These are phyloP conservation scores for Gelatoporia subvermispora DNA, from an alignment of 768 basidiomycete species.

Conservation along the genomic window DNA sequence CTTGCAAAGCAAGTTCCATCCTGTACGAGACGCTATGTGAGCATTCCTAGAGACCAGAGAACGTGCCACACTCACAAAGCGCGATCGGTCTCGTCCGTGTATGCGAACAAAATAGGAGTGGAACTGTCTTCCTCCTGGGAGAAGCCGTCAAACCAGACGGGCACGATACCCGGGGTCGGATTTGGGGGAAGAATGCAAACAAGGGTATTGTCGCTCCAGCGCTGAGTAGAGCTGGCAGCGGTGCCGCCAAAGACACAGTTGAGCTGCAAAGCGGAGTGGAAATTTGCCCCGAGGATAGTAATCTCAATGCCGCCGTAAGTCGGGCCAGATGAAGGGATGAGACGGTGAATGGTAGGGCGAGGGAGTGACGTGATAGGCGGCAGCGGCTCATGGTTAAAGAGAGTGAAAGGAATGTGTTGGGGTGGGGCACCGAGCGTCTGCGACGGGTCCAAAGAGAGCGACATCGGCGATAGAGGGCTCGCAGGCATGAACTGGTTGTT, in stretches of 20 bases:
- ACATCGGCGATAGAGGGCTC: neutral
- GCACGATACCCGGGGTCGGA: constrained; percentile 75
- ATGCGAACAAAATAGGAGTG: constrained; percentile 73
- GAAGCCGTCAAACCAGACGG: constrained; percentile 84
- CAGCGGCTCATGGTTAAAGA: constrained; percentile 50
- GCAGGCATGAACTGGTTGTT: constrained; percentile 2
- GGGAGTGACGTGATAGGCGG: constrained; percentile 45
- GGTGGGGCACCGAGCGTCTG: constrained; percentile 1
- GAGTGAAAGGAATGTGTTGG: constrained; percentile 29
- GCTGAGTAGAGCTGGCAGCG: constrained; percentile 75
- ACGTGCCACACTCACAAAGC: constrained; percentile 57
- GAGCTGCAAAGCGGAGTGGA: constrained; percentile 67
- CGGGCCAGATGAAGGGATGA: constrained; percentile 81
- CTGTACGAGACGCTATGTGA: constrained; percentile 33
- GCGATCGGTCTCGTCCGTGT: constrained; percentile 85
- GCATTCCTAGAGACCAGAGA: neutral
- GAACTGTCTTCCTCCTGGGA: constrained; percentile 52
- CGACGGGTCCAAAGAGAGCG: constrained; percentile 1
- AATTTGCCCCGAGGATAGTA: constrained; percentile 88
- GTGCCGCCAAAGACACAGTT: constrained; percentile 85
- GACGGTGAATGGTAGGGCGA: constrained; percentile 73
- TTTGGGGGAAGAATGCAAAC: constrained; percentile 89
- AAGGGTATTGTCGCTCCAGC: constrained; percentile 90
- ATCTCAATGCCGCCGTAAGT: constrained; percentile 93
- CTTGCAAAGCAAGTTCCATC: constrained; percentile 94